Percentiles rank a stretch among this genome's conserved stretches.
These are phyloP conservation scores for Lodderomyces orthopsilosis DNA, from an alignment of 1,139 yeast species.

Conservation along the genomic window DNA sequence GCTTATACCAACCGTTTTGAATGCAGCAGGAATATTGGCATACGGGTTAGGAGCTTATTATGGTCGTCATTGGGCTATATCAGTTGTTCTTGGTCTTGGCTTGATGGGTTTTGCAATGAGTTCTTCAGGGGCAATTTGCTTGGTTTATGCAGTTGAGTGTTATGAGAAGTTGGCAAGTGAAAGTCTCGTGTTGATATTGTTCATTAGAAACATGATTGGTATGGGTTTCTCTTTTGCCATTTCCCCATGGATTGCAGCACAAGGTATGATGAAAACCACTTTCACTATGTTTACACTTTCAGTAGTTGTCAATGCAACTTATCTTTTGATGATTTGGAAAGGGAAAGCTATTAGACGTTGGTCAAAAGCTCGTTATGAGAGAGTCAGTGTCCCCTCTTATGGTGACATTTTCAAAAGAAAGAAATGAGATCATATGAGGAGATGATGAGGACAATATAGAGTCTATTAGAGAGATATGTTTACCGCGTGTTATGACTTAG, in stretches of 20 bases:
- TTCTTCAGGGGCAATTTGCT: slow-evolving; percentile 53
- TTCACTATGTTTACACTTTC: slow-evolving; percentile 50
- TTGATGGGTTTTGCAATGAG: slow-evolving; percentile 58
- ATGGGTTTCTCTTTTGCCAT: slow-evolving; percentile 46
- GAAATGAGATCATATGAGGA: no score
- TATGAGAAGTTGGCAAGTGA: slow-evolving; percentile 57
- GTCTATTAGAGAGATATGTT: no score
- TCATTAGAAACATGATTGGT: slow-evolving; percentile 47
- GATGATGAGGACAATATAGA: no score
- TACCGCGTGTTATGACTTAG: no score
- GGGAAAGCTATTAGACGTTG: slow-evolving; percentile 32
- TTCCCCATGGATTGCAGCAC: slow-evolving; percentile 44
- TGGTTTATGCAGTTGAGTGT: slow-evolving; percentile 57
- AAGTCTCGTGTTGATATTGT: slow-evolving; percentile 51
- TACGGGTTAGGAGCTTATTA: slow-evolving; percentile 34
- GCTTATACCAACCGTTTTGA: slow-evolving; percentile 37
- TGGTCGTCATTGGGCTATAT: slow-evolving; percentile 47
- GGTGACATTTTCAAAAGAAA: slow-evolving; percentile 2
- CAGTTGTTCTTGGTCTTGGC: slow-evolving; percentile 51
- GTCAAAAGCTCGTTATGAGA: slow-evolving; percentile 7
- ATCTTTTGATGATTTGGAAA: slow-evolving; percentile 32
- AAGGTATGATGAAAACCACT: slow-evolving; percentile 37
- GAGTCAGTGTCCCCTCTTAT: slow-evolving; percentile 2
- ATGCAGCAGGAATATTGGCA: slow-evolving; percentile 39
- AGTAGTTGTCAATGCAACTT: slow-evolving; percentile 42